Evolutionary conservation across 345 rosid genomes (phyloP), one percentile per base, ranked within the genome.

Genomic region (Hibiscus mutabilis): DNA sequence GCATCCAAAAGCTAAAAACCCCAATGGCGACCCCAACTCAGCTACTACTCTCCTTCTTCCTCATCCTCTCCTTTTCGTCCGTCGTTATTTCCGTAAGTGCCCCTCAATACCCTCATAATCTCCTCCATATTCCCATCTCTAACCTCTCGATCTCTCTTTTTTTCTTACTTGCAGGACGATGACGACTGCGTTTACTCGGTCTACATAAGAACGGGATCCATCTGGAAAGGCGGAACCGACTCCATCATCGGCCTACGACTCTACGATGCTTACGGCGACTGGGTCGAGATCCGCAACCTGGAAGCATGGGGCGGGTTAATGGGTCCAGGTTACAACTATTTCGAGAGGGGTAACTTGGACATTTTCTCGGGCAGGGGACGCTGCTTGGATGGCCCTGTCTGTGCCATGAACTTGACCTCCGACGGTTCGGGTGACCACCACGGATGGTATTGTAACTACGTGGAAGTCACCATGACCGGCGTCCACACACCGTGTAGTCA

Each of bases 371-470:
- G 99, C 0, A 75, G 81, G 61, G 92, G 84, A 5, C 80, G 79
- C 1, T 95, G 97, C 82, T 73, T 95, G 60, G 16, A 24, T 10
- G 70, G 70, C 1, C 87, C 91, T 0, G 31, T 86, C 11, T 95
- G 99, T 73, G 88, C 94, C 5, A 5, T 95, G 68, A 90, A 86
- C 80, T 77, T 95, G 9, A 87, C 87, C 56, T 88, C 99, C 3
- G 96, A 92, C 55, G 98, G 94, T 1, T 85, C 86, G 1, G 97
- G 97, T 0, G 49, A 70, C 0, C 88, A 86, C 70, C 97, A 86
- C 55, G 97, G 99, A 0, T 92, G 96, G 99, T 92, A 95, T 83
- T 79, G 81, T 61, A 90, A 92, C 82, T 95, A 95, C 81, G 90
- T 92, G 53, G 97, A 95, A 80, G 86, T 90, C 24, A 83, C 89